Evolutionary conservation across 2,329 filamentous ascomycete species (phyloP), one percentile per base, ranked within the genome.

Genomic region (Aspergillus sp.): DNA sequence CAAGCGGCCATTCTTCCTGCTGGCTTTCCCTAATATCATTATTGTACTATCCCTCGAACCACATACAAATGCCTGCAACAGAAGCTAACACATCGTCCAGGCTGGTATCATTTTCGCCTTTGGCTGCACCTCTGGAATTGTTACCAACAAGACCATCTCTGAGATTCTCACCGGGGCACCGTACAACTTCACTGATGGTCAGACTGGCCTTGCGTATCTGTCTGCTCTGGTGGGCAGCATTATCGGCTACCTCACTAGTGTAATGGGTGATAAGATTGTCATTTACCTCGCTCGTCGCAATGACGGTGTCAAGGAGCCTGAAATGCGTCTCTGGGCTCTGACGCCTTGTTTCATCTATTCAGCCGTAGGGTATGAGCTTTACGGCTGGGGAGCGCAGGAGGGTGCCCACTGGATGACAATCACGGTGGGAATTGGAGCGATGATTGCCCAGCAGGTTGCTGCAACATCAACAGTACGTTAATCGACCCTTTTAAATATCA

Each of bases 121-220:
- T 42, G 52, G 52, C 38, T 54, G 52, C 23, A 54, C 52, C 23
- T 42, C 52, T 15, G 52, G 52, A 2, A 54, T 54, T 7, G 52
- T 54, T 17, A 54, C 52, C 36, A 54, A 54, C 25, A 54, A 54
- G 38, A 54, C 52, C 21, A 44, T 54, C 15, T 54, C 52, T 4
- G 52, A 54, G 15, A 54, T 30, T 3, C 52, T 54, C 10, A 42
- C 52, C 5, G 52, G 38, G 6, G 30, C 52, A 2, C 52, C 52
- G 15, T 54, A 54, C 1, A 44, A 23, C 19, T 44, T 44, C 19
- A 44, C 41, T 19, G 41, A 44, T 19, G 41, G 41, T 10, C 41
- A 44, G 19, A 44, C 41, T 6, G 41, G 41, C 19, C 41, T 44
- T 44, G 41, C 41, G 4, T 44, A 51, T 32, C 23, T 51, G 15